These are phyloP conservation scores for Emmonsia crescens DNA, from an alignment of 2,329 filamentous ascomycete species.

Conservation along the genomic window DNA sequence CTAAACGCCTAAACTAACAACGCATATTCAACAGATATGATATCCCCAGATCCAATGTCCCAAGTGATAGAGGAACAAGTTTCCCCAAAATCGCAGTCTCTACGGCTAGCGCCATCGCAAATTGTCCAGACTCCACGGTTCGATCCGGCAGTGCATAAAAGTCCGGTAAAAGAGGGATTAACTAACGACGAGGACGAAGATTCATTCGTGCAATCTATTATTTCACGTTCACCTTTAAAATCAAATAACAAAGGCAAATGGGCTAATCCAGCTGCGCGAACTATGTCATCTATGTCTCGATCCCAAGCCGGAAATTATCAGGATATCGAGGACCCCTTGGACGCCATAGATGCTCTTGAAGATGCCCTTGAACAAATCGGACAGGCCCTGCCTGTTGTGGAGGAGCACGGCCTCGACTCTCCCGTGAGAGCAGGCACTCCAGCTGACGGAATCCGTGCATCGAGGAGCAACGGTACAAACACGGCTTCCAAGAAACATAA, in stretches of 20 bases:
- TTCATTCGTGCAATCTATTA: conserved; percentile 21
- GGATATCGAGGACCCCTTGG: conserved; percentile 36
- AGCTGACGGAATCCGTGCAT: background rate
- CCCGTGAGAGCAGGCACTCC: conserved; percentile 6
- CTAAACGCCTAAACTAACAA: background rate
- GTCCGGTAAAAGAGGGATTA: conserved; percentile 6
- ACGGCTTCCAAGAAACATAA: background rate
- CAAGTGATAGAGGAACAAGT: background rate
- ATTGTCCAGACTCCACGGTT: conserved; percentile 16
- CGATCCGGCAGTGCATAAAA: conserved; percentile 16
- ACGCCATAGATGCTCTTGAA: conserved; percentile 42
- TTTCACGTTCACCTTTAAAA: conserved; percentile 18
- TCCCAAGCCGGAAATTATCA: conserved; percentile 12
- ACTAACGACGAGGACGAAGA: conserved; percentile 13
- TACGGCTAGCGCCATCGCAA: background rate
- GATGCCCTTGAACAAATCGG: conserved; percentile 41
- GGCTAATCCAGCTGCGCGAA: background rate
- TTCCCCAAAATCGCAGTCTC: background rate
- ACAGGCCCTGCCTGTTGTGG: conserved; percentile 24
- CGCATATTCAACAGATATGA: background rate
- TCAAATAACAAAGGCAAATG: conserved; percentile 4
- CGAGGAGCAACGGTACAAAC: background rate
- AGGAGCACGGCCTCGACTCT: conserved; percentile 18
- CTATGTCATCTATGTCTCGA: conserved; percentile 10
- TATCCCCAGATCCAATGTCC: background rate